A percentile compares a stretch with the other conserved stretches of the same genome.
Conservation (phyloP, 148 eudicot species). For the Chenopodium formosanum region DNA sequence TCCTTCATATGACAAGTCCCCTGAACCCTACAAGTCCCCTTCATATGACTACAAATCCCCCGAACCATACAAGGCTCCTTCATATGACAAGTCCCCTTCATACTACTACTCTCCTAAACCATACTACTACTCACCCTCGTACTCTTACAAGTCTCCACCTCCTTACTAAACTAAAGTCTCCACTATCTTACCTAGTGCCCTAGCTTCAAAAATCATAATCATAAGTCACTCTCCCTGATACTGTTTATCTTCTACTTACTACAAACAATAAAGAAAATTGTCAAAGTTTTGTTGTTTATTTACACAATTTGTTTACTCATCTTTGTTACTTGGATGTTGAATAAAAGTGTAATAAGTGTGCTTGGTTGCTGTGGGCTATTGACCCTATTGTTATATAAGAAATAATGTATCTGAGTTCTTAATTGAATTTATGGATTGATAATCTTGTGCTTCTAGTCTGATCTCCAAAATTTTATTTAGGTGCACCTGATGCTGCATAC, state of each 20-base stretch:
- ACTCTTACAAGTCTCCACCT: too few species aligned
- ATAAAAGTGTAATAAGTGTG: background rate
- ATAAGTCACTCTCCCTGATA: too few species aligned
- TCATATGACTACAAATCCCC: background rate
- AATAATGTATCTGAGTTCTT: background rate
- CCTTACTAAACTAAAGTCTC: background rate
- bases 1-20: slow-evolving; percentile 3
- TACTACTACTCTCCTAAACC: background rate
- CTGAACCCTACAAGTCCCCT: background rate
- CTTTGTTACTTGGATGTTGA: background rate
- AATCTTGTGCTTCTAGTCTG: background rate
- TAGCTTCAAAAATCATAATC: too few species aligned
- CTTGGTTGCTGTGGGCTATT: background rate
- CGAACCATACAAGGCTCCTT: background rate
- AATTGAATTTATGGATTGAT: background rate
- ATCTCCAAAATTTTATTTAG: background rate
- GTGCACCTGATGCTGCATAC: background rate
- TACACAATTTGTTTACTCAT: background rate
- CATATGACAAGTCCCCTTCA: background rate
- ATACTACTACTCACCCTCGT: background rate
- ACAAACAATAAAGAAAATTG: background rate
- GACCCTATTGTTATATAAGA: background rate
- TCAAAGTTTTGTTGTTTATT: background rate
- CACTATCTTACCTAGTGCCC: too few species aligned
- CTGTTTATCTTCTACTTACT: background rate